Conservation (phyloP, 169 alveolate genomes). For the Plasmodium vivax region DNA sequence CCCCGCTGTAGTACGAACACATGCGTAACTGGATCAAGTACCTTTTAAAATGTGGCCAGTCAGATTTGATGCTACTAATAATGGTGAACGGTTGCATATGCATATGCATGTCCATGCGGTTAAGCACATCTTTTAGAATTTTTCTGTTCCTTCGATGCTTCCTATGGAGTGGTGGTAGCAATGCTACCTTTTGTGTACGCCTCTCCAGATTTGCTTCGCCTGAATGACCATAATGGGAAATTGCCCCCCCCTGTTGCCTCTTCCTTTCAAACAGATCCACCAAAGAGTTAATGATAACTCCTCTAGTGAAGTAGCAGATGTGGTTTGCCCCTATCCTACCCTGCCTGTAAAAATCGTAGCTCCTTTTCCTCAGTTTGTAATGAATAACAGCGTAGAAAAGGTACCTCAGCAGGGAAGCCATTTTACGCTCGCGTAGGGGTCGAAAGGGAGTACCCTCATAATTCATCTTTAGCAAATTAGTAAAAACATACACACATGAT, state of each 20-base stretch:
- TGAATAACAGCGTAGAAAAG: slow-evolving; percentile 21
- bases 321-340: slow-evolving; percentile 7
- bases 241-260: neutral
- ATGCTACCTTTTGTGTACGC: neutral
- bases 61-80: slow-evolving; percentile 22
- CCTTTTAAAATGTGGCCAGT: slow-evolving; percentile 49
- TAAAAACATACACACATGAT: slow-evolving; percentile 44
- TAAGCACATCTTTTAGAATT: slow-evolving; percentile 8
- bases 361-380: slow-evolving; percentile 40
- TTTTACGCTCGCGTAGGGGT: slow-evolving; percentile 13
- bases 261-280: slow-evolving; percentile 33
- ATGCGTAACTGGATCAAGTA: slow-evolving; percentile 10
- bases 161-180: neutral
- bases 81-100: slow-evolving; percentile 46
- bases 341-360: slow-evolving; percentile 22
- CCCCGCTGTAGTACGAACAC: slow-evolving; percentile 35
- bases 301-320: slow-evolving; percentile 37
- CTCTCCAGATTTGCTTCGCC: neutral
- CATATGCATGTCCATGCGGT: slow-evolving; percentile 22
- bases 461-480: slow-evolving; percentile 52
- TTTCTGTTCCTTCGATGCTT: slow-evolving; percentile 17
- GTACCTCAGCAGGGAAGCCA: neutral
- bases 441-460: slow-evolving; percentile 29
- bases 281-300: slow-evolving; percentile 16
- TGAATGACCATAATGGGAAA: neutral